These are phyloP conservation scores for Citrullus mucosospermus DNA, from an alignment of 306 rosid species.

Conservation along the genomic window DNA sequence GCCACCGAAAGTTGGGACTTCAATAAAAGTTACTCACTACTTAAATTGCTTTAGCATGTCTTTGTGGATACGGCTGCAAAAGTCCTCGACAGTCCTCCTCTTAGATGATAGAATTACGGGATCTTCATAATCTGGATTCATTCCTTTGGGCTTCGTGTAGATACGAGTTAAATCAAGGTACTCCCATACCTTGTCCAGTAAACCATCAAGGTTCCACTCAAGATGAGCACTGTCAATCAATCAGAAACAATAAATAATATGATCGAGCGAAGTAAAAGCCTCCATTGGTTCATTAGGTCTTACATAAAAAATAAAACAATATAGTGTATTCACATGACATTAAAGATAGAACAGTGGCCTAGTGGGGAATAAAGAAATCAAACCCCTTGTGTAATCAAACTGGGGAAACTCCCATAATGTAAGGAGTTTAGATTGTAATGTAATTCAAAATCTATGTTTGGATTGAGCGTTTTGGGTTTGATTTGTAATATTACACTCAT, in stretches of 20 bases:
- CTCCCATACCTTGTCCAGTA: slow-evolving; percentile 91
- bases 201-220: slow-evolving; percentile 98
- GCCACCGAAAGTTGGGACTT: not conserved
- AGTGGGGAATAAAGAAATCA: no score
- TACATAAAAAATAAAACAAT: not conserved
- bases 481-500: no score
- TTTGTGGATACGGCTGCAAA: slow-evolving; percentile 82
- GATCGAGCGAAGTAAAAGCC: not conserved
- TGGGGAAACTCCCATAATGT: no score
- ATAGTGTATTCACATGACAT: not conserved
- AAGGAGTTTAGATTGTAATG: no score
- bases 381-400: no score
- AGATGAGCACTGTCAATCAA: slow-evolving; percentile 69
- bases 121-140: slow-evolving; percentile 99
- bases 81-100: slow-evolving; percentile 81
- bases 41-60: slow-evolving; percentile 92
- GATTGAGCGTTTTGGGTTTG: no score
- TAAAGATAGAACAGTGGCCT: not conserved
- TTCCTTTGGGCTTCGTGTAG: slow-evolving; percentile 93
- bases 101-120: slow-evolving; percentile 92
- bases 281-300: not conserved
- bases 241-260: slow-evolving; percentile 12
- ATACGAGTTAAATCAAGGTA: slow-evolving; percentile 84
- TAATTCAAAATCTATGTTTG: no score
- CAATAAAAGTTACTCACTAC: slow-evolving; percentile 43